Evolutionary conservation across 1,284 basidiomycete species (phyloP).

Genomic region (Cryptococcus floricola): DNA sequence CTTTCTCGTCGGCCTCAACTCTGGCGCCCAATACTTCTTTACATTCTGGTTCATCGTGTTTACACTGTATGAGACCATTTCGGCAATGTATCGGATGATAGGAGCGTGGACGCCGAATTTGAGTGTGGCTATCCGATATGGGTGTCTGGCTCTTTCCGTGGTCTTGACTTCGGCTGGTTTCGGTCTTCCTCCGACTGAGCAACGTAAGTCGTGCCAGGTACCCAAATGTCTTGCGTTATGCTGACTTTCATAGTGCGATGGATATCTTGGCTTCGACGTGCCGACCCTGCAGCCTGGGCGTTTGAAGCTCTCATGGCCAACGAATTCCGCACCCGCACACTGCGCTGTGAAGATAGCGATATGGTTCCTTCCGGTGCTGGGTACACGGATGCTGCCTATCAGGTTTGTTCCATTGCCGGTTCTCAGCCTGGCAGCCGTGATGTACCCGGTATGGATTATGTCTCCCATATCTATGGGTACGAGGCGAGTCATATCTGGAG

Average conservation of each 20-base stretch:
- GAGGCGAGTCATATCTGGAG: conserved; percentile 29
- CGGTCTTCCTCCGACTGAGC: neutral
- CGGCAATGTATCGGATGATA: neutral
- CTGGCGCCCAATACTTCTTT: conserved; percentile 13
- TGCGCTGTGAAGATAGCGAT: neutral
- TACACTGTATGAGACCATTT: too few species aligned
- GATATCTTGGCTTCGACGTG: neutral
- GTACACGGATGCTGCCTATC: neutral
- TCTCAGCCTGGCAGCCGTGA: too few species aligned
- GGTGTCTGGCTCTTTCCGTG: conserved; percentile 15
- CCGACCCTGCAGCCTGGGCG: neutral
- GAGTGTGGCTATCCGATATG: neutral
- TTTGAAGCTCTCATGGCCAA: neutral
- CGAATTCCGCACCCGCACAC: neutral
- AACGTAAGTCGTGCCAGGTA: neutral
- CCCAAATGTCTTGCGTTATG: neutral
- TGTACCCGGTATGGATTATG: too few species aligned
- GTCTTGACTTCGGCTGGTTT: conserved; percentile 29
- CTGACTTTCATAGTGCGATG: neutral
- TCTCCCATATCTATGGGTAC: too few species aligned
- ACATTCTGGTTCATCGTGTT: conserved; percentile 7
- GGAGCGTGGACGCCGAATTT: neutral
- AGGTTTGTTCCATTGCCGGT: too few species aligned
- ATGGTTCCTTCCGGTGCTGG: neutral
- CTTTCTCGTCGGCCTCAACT: neutral